Evolutionary conservation across 1,284 basidiomycete genomes (phyloP), one percentile per base, ranked within the genome.

Genomic region (Leccinum pachyderme): DNA sequence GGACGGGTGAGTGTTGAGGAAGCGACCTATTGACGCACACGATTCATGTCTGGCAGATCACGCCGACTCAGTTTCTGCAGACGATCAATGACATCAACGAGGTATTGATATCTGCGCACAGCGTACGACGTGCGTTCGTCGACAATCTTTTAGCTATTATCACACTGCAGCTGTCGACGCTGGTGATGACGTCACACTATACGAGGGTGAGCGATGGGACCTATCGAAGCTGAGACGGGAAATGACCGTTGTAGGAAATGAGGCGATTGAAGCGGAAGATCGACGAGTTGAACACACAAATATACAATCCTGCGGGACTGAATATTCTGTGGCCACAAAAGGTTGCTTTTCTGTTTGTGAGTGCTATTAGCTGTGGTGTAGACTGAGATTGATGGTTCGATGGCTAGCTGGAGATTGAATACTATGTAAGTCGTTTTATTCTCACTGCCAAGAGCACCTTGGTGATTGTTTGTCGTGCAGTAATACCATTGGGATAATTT

Each of bases 81-180:
- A 87, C 87, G n/a, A 84, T 93, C 64, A 93, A 92, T 64, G 78
- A 83, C 22, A 85, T 93, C 69, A 93, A 93, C 70, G 90, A 92
- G 68, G 72, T 85, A 22, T 78, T 93, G 56, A 89, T 92, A 55
- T 86, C 86, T 6, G 90, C 90, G 4, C 82, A 92, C 64, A 89
- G 85, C 65, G 72, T 87, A 53, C 74, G 77, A 53, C 80, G 80
- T 61, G 78, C 87, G 28, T 78, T 84, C 57, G 24, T 87, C 48
- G 86, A 91, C 67, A 91, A 89, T 66, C 64, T 80, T 46, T 65
- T 93, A 7, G 81, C 87, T n/a, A 77, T 90, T 35, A 72, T 91
- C 59, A 87, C 84, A 3, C 71, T 94, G 52, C 91, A 93, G 66
- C 61, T 90, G n/a, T 88, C 87, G 28, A 79, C 80, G 45, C 66